Evolutionary conservation across 768 basidiomycete genomes (phyloP), one percentile per base, ranked within the genome.

Genomic region (Lepiota venenata): DNA sequence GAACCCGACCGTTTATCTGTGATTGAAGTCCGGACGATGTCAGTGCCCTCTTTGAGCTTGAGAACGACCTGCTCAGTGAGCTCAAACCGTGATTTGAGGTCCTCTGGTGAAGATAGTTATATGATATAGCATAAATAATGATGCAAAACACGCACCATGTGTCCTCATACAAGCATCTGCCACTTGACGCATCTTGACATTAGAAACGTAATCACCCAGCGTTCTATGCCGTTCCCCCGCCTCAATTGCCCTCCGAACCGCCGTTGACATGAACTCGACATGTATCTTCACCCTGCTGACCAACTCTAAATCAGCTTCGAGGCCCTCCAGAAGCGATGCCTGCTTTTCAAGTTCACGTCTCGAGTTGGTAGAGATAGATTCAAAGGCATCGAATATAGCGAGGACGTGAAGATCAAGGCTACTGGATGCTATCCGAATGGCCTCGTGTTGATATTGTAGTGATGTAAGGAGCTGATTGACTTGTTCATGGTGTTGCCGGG

Each of bases 141-240:
- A n/a, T 37, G 20, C 21, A 8, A 40, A 18, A 20, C 20, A 72
- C 80, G 38, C 55, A 88, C 89, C 81, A 72, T 92, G 87, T 21
- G 85, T 83, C 45, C 78, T 76, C 14, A 72, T 63, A 70, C 89
- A 91, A 3, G 79, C 82, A 14, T 87, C 87, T 2, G 83, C 87
- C 1, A 93, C 91, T 64, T 88, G 80, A 61, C 75, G 79, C 91
- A 93, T 93, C 71, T 85, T 90, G 47, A 74, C 80, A 59, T 75
- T 78, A 14, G 86, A 86, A 21, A 93, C 89, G 66, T 92, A 93
- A 64, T 90, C 89, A 10, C 85, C 88, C 38, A 93, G 67, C 10
- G 85, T 87, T 42, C 91, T 75, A 12, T 79, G 79, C 51, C 74
- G 79, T 52, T 84, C 84, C 2, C 88, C 91, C 0, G 79, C 74